Base-by-base conservation (phyloP, 208 protist genomes). In the Leishmania amazonensis region DNA sequence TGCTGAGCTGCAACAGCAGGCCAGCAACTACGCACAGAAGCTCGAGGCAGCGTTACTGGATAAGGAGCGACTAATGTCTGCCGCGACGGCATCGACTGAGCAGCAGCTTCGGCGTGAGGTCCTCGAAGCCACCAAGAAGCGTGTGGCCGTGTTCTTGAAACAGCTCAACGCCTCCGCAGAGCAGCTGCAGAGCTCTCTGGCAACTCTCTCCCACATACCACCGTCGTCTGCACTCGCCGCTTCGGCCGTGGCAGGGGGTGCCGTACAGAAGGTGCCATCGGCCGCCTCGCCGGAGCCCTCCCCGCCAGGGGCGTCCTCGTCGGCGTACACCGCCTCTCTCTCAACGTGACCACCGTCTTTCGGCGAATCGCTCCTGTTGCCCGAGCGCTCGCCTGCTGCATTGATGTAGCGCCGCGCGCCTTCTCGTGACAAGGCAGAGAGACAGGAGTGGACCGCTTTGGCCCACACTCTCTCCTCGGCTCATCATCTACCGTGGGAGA, bases 41-140 rank as follows among this genome's bases (percentile, higher is more conserved):
- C 73, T 83, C 1, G 78, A 86, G 47, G 78, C 78, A 9, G 83
- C 78, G 11, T 75, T 86, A 70, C 65, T 68, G 5, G 83, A 86
- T 21, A 64, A 83, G 31, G 72, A 79, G 47, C 70, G 35, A 3
- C 35, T 81, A 15, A 15, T 75, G 2, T 65, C 40, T 3, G 13
- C 68, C 1, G 60, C 77, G 0, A 77, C 54, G 19, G 21, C 58
- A 17, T 42, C 57, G 17, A 28, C 9, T 3, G 72, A n/a, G 53
- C 40, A 19, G 62, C 51, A 38, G 21, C 79, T 47, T 71, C 72
- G 40, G 71, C 81, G 54, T 0, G 73, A 78, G 9, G 47, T 47
- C 11, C 7, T 84, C 13, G 65, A 65, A 57, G 71, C 77, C 28
- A 54, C 80, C 31, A 51, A 83, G n/a, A 45, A 60, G 31, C 82